phyloP scores from a whole-genome alignment of 352 stramenopile genomes.

The Phytophthora quininea region DNA sequence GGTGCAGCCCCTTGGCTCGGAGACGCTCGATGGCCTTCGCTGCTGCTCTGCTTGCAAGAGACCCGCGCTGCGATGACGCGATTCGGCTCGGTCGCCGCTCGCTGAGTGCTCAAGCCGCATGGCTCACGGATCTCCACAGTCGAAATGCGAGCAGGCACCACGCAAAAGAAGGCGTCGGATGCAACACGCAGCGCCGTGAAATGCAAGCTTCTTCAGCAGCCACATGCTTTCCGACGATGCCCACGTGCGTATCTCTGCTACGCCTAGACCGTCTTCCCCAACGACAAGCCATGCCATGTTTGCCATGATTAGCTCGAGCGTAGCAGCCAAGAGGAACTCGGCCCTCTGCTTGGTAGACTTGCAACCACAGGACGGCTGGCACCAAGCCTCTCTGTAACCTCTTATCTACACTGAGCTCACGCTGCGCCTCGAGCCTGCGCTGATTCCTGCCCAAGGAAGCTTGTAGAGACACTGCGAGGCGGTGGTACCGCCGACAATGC shows the following conservation, averaged over 20 bases:
- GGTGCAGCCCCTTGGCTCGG: neutral
- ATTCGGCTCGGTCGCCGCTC: slow-evolving; percentile 23
- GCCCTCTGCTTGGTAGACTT: too few species aligned
- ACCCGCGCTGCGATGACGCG: slow-evolving; percentile 20
- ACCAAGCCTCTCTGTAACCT: too few species aligned
- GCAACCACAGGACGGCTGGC: too few species aligned
- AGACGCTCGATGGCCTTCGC: neutral
- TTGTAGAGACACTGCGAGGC: too few species aligned
- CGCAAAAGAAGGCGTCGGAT: neutral
- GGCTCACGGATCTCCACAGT: slow-evolving; percentile 28
- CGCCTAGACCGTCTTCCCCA: too few species aligned
- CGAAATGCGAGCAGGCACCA: slow-evolving; percentile 7
- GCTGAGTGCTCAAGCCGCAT: slow-evolving; percentile 18
- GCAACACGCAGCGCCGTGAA: neutral
- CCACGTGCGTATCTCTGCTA: neutral
- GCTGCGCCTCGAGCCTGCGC: too few species aligned
- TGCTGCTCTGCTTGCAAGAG: neutral
- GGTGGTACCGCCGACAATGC: too few species aligned
- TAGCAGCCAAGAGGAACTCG: too few species aligned
- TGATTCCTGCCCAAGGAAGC: too few species aligned
- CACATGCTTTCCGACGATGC: neutral
- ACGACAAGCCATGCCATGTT: neutral
- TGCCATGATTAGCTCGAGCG: neutral
- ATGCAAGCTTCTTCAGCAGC: neutral
- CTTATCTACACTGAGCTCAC: too few species aligned